Conservation (phyloP, 345 rosid genomes). For the Pugionium cornutum region DNA sequence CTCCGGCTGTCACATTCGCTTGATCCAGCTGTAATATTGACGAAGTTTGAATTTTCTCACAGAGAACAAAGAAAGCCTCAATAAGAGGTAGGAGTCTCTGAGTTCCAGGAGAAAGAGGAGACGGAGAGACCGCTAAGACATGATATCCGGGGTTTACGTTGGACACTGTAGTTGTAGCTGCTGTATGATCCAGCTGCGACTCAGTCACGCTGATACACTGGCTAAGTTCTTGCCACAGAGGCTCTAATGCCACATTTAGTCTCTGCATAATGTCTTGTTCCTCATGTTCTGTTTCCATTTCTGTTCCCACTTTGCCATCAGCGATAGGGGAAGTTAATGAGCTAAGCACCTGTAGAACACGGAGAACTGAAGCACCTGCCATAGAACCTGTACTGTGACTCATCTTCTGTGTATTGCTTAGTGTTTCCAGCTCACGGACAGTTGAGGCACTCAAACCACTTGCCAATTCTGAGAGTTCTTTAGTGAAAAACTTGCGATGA, state of each 20-base stretch:
- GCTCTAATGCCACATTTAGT: conserved; percentile 73
- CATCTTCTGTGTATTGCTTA: conserved; percentile 75
- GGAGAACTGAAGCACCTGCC: conserved; percentile 91
- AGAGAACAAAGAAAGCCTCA: conserved; percentile 94
- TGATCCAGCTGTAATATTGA: conserved; percentile 65
- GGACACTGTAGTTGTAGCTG: conserved; percentile 44
- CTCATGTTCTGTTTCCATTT: conserved; percentile 57
- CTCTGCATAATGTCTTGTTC: conserved; percentile 74
- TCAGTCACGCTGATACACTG: conserved; percentile 85
- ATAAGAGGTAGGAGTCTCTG: conserved; percentile 90
- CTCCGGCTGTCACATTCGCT: conserved; percentile 67
- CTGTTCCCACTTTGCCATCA: conserved; percentile 43
- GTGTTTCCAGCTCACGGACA: conserved; percentile 69
- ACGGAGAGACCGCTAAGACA: conserved; percentile 44
- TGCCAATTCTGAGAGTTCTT: conserved; percentile 74
- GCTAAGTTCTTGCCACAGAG: conserved; percentile 91
- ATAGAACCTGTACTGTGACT: conserved; percentile 86
- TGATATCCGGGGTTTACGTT: conserved; percentile 60
- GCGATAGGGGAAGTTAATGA: conserved; percentile 53
- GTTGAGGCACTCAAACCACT: conserved; percentile 79
- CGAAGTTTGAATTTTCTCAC: conserved; percentile 80
- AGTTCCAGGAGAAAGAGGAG: conserved; percentile 88
- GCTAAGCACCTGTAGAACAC: conserved; percentile 84
- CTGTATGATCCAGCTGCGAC: conserved; percentile 72
- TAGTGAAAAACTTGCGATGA: conserved; percentile 67